Conservation (phyloP, 2,329 filamentous ascomycete genomes). For the Escovopsis weberi region DNA sequence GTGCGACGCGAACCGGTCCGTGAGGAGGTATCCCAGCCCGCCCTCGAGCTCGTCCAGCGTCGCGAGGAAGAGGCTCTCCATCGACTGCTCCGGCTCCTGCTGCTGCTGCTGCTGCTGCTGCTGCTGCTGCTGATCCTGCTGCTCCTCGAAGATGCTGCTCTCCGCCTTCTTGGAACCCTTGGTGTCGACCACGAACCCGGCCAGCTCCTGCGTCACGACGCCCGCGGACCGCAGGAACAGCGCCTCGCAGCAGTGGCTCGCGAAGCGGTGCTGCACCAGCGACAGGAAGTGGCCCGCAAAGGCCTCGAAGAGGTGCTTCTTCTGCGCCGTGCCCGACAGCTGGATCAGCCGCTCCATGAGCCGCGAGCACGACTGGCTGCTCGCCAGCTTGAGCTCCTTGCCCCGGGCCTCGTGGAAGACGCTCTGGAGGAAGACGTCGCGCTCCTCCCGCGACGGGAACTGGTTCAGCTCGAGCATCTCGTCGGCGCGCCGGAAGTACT, state of each 20-base stretch:
- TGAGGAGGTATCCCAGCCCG: slow-evolving; percentile 69
- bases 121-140: too few relatives aligned
- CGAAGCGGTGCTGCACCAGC: slow-evolving; percentile 88
- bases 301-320: slow-evolving; percentile 74
- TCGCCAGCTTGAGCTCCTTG: slow-evolving; percentile 91
- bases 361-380: slow-evolving; percentile 87
- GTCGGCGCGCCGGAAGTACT: slow-evolving; percentile 86
- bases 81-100: slow-evolving; percentile 40
- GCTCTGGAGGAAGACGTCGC: slow-evolving; percentile 57
- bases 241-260: slow-evolving; percentile 92
- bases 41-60: slow-evolving; percentile 81
- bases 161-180: slow-evolving; percentile 26
- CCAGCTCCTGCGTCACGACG: slow-evolving; percentile 60
- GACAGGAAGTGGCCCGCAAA: slow-evolving; percentile 80
- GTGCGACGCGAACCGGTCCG: slow-evolving; percentile 81
- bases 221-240: slow-evolving; percentile 76
- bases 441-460: slow-evolving; percentile 64
- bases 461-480: slow-evolving; percentile 82
- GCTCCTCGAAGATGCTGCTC: too few relatives aligned
- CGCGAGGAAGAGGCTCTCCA: slow-evolving; percentile 75
- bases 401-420: slow-evolving; percentile 77
- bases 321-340: slow-evolving; percentile 61
- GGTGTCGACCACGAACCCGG: slow-evolving; percentile 27
- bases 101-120: slow-evolving; percentile 10
- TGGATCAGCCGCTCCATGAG: slow-evolving; percentile 85